Base-by-base conservation (phyloP, 2,329 filamentous ascomycete species). In the Neurospora sp. region DNA sequence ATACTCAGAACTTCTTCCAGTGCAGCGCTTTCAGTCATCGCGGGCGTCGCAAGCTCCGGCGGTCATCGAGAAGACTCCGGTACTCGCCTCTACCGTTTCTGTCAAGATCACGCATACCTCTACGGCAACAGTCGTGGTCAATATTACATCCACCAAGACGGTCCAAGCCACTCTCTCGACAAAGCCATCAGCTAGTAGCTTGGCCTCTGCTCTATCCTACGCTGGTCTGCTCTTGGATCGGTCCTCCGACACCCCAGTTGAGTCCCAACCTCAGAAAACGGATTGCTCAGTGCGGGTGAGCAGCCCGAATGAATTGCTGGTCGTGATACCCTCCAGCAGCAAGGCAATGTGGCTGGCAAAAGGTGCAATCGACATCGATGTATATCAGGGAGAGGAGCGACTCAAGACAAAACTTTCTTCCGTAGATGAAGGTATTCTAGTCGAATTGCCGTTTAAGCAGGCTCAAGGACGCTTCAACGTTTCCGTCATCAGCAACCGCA, bases 401-500 rank as follows among this genome's bases (percentile, higher is more conserved):
- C 80, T 89, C 66, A 82, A 83, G 68, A 84, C 84, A 36, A 83
- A 83, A 73, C 79, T 85, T 62, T 82, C 81, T 6, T 80, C 81
- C 15, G 80, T 83, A 6, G 80, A 85, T 11, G 82, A 86, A 37
- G 85, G 85, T 4, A 82, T 88, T 46, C 74, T 86, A 19, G 81
- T 88, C 33, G 82, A 85, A 70, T 81, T 89, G 37, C 80, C 83
- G 4, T 80, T 79, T 37, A 82, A 82, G 36, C 87, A 90, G 71
- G 85, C 87, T 6, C 79, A 87, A 71, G 88, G 88, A 39, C 77
- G 86, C 43, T 77, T 90, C 67, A 86, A 86, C 68, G 81, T 91
- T 65, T 84, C 85, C 2, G 82, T 91, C 41, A 81, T 84, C 69
- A 88, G 88, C 0, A 86, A 82, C 15, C 86, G 83, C 69, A 86